phyloP scores from a whole-genome alignment of 1,139 yeast genomes.

The Zhuliangozyma parablackwelliae region DNA sequence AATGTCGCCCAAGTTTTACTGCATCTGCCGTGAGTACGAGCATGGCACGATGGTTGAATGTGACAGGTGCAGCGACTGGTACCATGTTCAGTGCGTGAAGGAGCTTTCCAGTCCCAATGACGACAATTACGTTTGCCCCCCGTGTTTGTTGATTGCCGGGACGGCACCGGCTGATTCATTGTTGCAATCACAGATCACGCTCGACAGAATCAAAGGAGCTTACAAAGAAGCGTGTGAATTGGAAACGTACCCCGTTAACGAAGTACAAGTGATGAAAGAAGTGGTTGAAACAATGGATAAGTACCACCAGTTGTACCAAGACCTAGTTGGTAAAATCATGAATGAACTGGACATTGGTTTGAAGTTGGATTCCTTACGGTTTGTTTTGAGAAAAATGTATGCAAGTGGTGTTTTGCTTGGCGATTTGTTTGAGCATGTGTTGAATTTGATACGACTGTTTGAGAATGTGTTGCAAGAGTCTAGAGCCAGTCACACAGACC shows the following conservation, averaged over 20 bases:
- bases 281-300: conserved; percentile 11
- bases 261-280: conserved; percentile 23
- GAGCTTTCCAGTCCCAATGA: conserved; percentile 25
- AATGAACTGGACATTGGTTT: conserved; percentile 7
- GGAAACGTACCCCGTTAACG: conserved; percentile 37
- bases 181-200: conserved; percentile 19
- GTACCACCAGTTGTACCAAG: conserved; percentile 9
- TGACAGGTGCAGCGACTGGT: conserved; percentile 78
- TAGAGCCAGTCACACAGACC: too few relatives aligned
- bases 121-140: conserved; percentile 57
- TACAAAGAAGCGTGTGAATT: conserved; percentile 29
- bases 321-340: conserved; percentile 9
- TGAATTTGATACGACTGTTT: conserved; percentile 16
- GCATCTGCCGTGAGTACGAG: conserved; percentile 68
- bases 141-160: conserved; percentile 44
- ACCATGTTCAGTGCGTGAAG: conserved; percentile 65
- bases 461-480: conserved; percentile 4
- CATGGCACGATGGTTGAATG: conserved; percentile 77
- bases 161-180: conserved; percentile 12
- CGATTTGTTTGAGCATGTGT: conserved; percentile 18
- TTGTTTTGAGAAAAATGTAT: conserved; percentile 29
- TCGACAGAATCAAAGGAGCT: conserved; percentile 14
- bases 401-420: conserved; percentile 29
- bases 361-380: conserved; percentile 24
- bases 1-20: conserved; percentile 36